Base-by-base conservation (phyloP, 176 grass and related monocot genomes). In the Aegilops bicornis region DNA sequence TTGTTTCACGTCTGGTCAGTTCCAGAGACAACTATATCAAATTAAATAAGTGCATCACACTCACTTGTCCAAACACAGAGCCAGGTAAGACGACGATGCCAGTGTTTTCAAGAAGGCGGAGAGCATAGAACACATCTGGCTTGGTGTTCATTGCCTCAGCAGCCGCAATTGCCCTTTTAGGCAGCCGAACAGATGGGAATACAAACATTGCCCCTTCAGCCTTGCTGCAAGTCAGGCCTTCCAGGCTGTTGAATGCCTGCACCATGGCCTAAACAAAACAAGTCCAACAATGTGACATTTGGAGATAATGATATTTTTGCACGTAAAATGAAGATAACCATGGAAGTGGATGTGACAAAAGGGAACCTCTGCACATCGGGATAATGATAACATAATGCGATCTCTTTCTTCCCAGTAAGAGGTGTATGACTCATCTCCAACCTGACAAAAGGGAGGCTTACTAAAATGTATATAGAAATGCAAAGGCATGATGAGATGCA, bases 181-280 rank as follows among this genome's bases (percentile, higher is more conserved):
- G 82, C 43, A 98, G 78, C 59, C 62, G 39, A 64, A 98, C 40
- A 74, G 73, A 80, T 27, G 96, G 96, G 86, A 92, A 98, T 45
- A 96, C 54, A 76, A 91, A 98, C 92, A 96, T 94, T 85, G 90
- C 96, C 73, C 96, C 93, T 82, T 96, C 96, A 20, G 88, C 85
- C 72, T 94, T 94, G 84, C 87, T 92, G 87, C 96, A 98, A 25
- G 84, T 91, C 75, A 94, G 68, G 22, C 90, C 92, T 84, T 98
- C 90, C 78, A 98, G 73, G 17, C 40, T 79, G 69, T 94, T 96
- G 68, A 94, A 92, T 77, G 87, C 83, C 52, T 85, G 80, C 65
- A 94, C 90, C 78, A 94, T 84, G 43, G 90, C 88, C 96, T 98
- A 73, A 65, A 85, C 94, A 73, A 64, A 85, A 69, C 31, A 68